Evolutionary conservation across 345 rosid species (phyloP), one percentile per base, ranked within the genome.

Genomic region (Camelina laxa): DNA sequence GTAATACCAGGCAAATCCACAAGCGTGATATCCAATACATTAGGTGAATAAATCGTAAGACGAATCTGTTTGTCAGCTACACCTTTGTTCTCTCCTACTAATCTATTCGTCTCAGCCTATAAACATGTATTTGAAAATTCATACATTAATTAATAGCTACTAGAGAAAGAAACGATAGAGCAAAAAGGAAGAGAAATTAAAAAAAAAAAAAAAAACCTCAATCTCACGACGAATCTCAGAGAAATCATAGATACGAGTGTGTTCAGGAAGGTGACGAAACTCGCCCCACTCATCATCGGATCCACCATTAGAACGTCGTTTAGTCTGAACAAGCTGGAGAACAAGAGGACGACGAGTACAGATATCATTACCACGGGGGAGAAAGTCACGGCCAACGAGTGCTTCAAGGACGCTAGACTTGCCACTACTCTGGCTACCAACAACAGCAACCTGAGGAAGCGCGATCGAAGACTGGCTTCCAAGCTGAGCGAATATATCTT

Each of bases 371-470:
- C 98, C 97, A 0, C 99, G 96, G 2, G 99, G 98, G 71, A 96
- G 83, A 83, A 96, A 96, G 64, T 96, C 98, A 6, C 99, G 88
- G 42, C 99, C 99, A 27, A 96, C 99, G 51, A 96, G 96, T 0
- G 99, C 86, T 79, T 96, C 99, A 13, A 96, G 89, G 20, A 96
- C 99, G 85, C 98, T 92, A 15, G 98, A 92, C 85, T 96, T 96
- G 27, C 99, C 99, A 76, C 99, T 96, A 80, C 98, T 92, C 82
- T 96, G 99, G 77, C 97, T 92, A 0, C 99, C 99, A 14, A 96
- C 97, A 44, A 92, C 99, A 19, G 97, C 96, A 59, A 96, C 99
- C 80, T 96, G 99, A 75, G 99, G 99, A 53, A 96, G 90, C 83
- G 88, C 95, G 78, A 96, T 92, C 54, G 91, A 83, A 39, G 97